Base-by-base conservation (phyloP, 2,329 filamentous ascomycete species). In the Phoma sp. region DNA sequence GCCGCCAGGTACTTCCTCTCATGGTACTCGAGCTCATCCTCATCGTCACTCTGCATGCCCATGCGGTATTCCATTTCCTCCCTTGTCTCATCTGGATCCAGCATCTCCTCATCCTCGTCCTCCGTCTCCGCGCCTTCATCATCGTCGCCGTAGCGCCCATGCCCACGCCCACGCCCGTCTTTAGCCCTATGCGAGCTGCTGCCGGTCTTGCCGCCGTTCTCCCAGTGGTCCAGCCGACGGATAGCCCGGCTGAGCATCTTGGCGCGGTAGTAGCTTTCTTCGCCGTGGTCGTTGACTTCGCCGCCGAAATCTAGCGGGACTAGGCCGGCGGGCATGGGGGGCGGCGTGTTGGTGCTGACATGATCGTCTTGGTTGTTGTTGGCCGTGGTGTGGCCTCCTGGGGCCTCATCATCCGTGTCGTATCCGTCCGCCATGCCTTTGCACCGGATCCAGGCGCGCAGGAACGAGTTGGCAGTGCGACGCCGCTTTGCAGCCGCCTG, bases 221-320 rank as follows among this genome's bases (percentile, higher is more conserved):
- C 82, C 90, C 90, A 93, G 29, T 90, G 82, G 47, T 83, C 78
- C n/a, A 93, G 77, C 36, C 90, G 82, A 25, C 90, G 82, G 18
- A 81, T 78, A 1, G 82, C 81, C 13, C 88, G 82, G 47, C 87
- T 79, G 14, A 93, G 75, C 7, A 89, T 83, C 9, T 88, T 85
- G 4, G 86, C 83, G 53, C 90, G 87, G 1, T 84, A 80, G 49
- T 82, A 82, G 5, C 86, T 81, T 71, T 93, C 89, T 71, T 93
- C 90, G 38, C 90, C 90, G 62, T 86, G 89, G 74, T 93, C 90
- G 57, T 91, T 88, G 0, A 80, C 74, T 69, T 93, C 89, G 13
- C 67, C 71, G 10, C 64, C 66, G 42, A 77, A 75, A 18, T 76
- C 75, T 0, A 89, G 77, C 29, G 83, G 86, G 47, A 83, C 84